Conservation (phyloP, 495 filamentous ascomycete genomes). For the Tuber melanosporum region DNA sequence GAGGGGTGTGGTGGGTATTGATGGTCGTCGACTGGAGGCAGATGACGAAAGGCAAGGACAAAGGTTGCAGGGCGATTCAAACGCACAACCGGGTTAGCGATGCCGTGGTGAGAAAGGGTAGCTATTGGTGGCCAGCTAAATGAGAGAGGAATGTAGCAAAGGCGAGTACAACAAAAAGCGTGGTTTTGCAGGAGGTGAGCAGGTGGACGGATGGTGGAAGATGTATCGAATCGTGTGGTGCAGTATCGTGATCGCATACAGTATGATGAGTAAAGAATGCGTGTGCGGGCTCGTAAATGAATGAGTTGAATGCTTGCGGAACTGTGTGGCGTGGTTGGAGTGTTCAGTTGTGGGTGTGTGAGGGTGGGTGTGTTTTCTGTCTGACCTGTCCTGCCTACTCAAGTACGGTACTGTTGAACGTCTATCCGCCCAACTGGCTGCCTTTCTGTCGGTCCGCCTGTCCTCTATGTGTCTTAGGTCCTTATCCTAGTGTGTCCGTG, state of each 20-base stretch:
- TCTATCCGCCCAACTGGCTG: neutral
- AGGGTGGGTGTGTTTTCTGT: neutral
- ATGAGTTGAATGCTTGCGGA: neutral
- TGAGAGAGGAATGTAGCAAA: neutral
- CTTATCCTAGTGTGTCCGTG: neutral
- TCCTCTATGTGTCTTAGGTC: neutral
- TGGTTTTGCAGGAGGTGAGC: constrained; percentile 2
- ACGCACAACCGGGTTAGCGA: neutral
- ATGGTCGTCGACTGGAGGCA: neutral
- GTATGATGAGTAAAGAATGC: neutral
- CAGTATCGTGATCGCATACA: neutral
- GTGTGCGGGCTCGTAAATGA: neutral
- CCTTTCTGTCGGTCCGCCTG: neutral
- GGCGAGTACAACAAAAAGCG: neutral
- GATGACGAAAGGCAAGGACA: constrained; percentile 1
- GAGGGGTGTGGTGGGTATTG: neutral
- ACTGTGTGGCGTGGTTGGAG: neutral
- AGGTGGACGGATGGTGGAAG: neutral
- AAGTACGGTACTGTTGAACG: neutral
- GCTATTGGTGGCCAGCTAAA: neutral
- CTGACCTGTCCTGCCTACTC: neutral
- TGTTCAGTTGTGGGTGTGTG: neutral
- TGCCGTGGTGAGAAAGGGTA: neutral
- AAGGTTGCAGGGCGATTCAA: neutral
- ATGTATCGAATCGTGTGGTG: neutral